Evolutionary conservation across 306 rosid genomes (phyloP).

Genomic region (Castanea mollissima): DNA sequence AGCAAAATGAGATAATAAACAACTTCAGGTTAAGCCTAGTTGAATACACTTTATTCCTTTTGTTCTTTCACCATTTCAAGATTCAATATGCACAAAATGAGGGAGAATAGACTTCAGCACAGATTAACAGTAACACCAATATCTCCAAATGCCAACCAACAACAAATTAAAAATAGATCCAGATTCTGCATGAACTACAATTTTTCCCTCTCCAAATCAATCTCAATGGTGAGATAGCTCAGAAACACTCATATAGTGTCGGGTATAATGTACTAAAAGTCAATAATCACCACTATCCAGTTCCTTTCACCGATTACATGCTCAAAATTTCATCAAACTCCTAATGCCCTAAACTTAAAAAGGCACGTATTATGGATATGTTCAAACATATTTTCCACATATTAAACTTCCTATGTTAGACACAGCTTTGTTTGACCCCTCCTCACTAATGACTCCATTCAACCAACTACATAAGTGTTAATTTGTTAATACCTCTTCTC

Average conservation of each 20-base stretch:
- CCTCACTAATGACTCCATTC: not conserved
- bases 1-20: not conserved
- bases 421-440: not conserved
- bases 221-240: constrained; percentile 1
- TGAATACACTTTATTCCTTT: not conserved
- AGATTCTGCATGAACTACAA: not conserved
- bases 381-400: not conserved
- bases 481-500: not conserved
- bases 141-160: not conserved
- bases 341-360: not conserved
- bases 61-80: not conserved
- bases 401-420: not conserved
- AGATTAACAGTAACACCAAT: not conserved
- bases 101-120: not conserved
- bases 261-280: not conserved
- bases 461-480: not conserved
- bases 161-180: not conserved
- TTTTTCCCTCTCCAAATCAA: constrained; percentile 1
- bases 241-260: not conserved
- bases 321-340: not conserved
- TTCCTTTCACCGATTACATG: not conserved
- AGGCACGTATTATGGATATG: not conserved
- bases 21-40: not conserved
- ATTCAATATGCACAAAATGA: constrained; percentile 1
- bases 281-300: not conserved